phyloP scores from a whole-genome alignment of 2,329 filamentous ascomycete genomes.

The Bipolaris bicolor region DNA sequence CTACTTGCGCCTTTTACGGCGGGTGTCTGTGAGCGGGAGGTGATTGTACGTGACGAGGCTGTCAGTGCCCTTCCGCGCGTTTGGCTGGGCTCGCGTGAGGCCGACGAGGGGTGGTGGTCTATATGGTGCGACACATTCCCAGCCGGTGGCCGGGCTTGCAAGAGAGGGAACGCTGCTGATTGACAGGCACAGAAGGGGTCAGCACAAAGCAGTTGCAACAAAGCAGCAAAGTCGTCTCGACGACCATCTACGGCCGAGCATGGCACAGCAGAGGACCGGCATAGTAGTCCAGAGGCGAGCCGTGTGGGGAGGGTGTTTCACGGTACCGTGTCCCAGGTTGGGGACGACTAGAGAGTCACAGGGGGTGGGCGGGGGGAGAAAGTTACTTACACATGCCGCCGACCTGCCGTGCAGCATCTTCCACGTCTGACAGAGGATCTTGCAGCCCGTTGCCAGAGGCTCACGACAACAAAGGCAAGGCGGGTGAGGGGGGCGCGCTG shows the following conservation, averaged over 20 bases:
- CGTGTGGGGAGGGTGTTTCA: conserved; percentile 26
- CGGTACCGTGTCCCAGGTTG: conserved; percentile 24
- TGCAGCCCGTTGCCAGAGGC: conserved; percentile 24
- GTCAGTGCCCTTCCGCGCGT: conserved; percentile 56
- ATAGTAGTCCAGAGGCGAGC: conserved; percentile 21
- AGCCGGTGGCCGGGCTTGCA: conserved; percentile 48
- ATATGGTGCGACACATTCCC: conserved; percentile 49
- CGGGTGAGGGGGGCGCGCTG: conserved; percentile 12
- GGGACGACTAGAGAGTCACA: conserved; percentile 8
- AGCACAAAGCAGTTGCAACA: conserved; percentile 33
- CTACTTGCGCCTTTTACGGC: conserved; percentile 40
- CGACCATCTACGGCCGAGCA: conserved; percentile 31
- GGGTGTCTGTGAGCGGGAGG: conserved; percentile 54
- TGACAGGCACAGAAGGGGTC: conserved; percentile 30
- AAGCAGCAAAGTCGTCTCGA: conserved; percentile 16
- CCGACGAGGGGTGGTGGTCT: conserved; percentile 35
- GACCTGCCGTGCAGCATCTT: conserved; percentile 43
- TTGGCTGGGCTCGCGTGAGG: conserved; percentile 52
- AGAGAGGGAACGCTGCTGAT: conserved; percentile 49
- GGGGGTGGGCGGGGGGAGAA: conserved; percentile 6
- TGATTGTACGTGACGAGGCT: conserved; percentile 50
- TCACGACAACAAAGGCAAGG: conserved; percentile 20
- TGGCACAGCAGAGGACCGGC: conserved; percentile 23
- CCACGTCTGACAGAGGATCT: conserved; percentile 27
- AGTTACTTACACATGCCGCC: conserved; percentile 49